Evolutionary conservation across 805 yeast species (phyloP).

Genomic region (Yarrowia sp.): DNA sequence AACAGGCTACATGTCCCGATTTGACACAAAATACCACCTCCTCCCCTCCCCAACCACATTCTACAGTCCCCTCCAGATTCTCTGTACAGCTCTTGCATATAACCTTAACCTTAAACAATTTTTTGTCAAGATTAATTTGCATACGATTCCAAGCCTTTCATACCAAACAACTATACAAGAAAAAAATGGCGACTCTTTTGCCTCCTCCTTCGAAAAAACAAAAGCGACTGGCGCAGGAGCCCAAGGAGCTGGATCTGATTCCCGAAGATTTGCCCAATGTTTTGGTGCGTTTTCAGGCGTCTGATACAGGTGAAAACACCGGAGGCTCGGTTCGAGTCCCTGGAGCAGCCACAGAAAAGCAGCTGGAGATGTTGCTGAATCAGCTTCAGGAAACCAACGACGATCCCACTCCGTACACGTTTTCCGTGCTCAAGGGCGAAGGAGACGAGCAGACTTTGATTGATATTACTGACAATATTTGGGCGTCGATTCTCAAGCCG

Average conservation of each 20-base stretch:
- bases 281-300: constrained; percentile 81
- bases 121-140: constrained; percentile 1
- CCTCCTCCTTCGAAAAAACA: constrained; percentile 95
- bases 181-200: constrained; percentile 82
- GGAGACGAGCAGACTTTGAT: constrained; percentile 44
- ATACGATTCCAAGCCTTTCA: not conserved
- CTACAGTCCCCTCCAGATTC: too few relatives aligned
- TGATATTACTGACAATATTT: constrained; percentile 75
- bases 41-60: too few relatives aligned
- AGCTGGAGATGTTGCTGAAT: constrained; percentile 82
- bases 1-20: too few relatives aligned
- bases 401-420: constrained; percentile 87
- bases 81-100: not conserved
- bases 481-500: constrained; percentile 78
- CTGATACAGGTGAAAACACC: constrained; percentile 82
- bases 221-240: constrained; percentile 75
- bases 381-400: constrained; percentile 53
- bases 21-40: too few relatives aligned
- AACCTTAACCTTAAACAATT: not conserved
- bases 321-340: constrained; percentile 91
- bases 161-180: not conserved
- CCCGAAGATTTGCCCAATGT: constrained; percentile 86
- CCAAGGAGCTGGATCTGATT: constrained; percentile 65
- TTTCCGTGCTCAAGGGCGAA: constrained; percentile 54
- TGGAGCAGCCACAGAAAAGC: constrained; percentile 78